Evolutionary conservation across 208 protist species (phyloP), one percentile per base, ranked within the genome.

Genomic region (Novymonas esmeraldas): DNA sequence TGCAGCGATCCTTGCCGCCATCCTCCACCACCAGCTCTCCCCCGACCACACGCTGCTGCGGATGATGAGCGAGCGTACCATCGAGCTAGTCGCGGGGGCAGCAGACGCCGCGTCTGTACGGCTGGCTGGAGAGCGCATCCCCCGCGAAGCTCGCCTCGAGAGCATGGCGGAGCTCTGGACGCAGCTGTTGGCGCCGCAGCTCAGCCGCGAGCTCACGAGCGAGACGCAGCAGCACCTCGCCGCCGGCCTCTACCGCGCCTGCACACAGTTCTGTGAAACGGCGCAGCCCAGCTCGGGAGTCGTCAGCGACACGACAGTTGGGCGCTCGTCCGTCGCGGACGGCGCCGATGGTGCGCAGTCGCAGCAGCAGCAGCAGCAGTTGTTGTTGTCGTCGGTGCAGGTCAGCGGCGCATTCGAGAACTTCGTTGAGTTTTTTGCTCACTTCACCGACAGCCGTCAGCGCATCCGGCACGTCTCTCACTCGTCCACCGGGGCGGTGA

Each of bases 1-100:
- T 18, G 29, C 83, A 14, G 46, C 69, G 70, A 51, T 89, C n/a
- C 69, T 89, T 18, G 42, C 70, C 22, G 71, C 68, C 1, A 59
- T 83, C 24, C 56, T 44, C 6, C 46, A 63, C 3, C 70, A 78
- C 48, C 50, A 28, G 29, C 22, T 24, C 44, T 45, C 34, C 6
- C 48, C 34, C 14, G 36, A 42, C 22, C 13, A 36, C 34, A 38
- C 34, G 7, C 20, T 58, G 7, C 49, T 45, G 6, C 36, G 34
- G 16, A 14, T 64, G 16, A 31, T 61, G 31, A 62, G 65, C 34
- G 22, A 36, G 48, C 61, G 48, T 26, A 66, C 61, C 20, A 28
- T 66, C 28, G 46, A 66, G 24, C 61, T 66, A 26, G 38, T 66
- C 10, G 49, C 29, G 3, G 58, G 22, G 18, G 58, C 38, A 2